Evolutionary conservation across 1,284 basidiomycete genomes (phyloP).

Genomic region (Pseudozyma hubeiensis): DNA sequence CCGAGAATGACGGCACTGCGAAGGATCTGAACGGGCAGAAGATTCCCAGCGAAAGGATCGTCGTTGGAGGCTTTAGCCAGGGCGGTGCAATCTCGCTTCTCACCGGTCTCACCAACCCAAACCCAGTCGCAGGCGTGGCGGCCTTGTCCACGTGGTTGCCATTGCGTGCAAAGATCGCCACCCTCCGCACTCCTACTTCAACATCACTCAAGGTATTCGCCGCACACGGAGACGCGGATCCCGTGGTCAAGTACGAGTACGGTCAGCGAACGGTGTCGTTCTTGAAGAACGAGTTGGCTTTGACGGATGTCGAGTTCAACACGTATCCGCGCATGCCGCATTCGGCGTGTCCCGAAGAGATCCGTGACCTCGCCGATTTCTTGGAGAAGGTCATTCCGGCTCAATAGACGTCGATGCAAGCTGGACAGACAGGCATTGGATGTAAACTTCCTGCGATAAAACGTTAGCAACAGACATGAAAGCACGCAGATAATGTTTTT

Average conservation of each 20-base stretch:
- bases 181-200: constrained; percentile 44
- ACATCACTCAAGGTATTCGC: constrained; percentile 59
- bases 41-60: constrained; percentile 61
- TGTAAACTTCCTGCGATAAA: constrained; percentile 11
- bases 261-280: constrained; percentile 52
- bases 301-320: constrained; percentile 54
- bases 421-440: no score
- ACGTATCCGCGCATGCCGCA: constrained; percentile 64
- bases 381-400: constrained; percentile 56
- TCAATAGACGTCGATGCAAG: constrained; percentile 12
- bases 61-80: constrained; percentile 62
- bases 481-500: not conserved
- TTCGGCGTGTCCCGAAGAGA: constrained; percentile 66
- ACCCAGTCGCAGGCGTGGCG: constrained; percentile 58
- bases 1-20: constrained; percentile 60
- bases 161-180: constrained; percentile 56
- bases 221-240: constrained; percentile 64
- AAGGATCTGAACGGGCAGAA: constrained; percentile 52
- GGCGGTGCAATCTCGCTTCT: constrained; percentile 65
- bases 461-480: not conserved
- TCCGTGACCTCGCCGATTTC: constrained; percentile 55
- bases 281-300: constrained; percentile 52
- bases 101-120: constrained; percentile 51
- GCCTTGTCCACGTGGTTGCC: constrained; percentile 66
- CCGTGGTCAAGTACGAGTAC: constrained; percentile 60